Base-by-base conservation (phyloP, 139 green algal genomes). In the Coelastrella sp. region DNA sequence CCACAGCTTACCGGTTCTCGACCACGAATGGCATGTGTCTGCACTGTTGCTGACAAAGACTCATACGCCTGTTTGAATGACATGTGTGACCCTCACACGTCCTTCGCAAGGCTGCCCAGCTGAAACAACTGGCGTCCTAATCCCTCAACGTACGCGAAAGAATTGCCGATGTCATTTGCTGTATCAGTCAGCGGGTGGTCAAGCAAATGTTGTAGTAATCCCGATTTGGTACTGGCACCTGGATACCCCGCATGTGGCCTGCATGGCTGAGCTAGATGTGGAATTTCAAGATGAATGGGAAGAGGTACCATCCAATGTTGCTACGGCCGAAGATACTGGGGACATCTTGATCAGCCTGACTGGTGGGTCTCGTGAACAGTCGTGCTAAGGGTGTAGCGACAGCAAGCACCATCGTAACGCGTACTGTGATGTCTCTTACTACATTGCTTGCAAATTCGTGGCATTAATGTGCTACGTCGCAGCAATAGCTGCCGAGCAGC, bases 251-350 rank as follows among this genome's bases (percentile, higher is more conserved):
- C n/a, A n/a, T n/a, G n/a, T 64, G 30, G 53, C 53, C 27, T 64
- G 53, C 53, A 64, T 64, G 53, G 53, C 17, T 35, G 73, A 81
- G 7, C 40, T 21, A 13, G 73, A 81, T 67, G 73, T 81, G 4
- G 48, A 81, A 13, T 68, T 81, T 51, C 19, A 81, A 32, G 73
- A 68, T 68, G 73, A 68, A 48, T 81, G 73, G 71, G 71, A 79
- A 30, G 71, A 79, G 19, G 57, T 84, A 5, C 38, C 17, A n/a
- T 38, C 77, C 30, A 7, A 41, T 30, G 35, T n/a, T 19, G 35
- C 30, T n/a, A 45, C 79, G 38, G 79, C 63, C 34, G 17, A 41
- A 66, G 62, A 51, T 25, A 66, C 23, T 4, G 63, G 60, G 35
- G 79, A 72, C 30, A 43, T 63, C 37, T 43, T 27, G 27, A 79